Conservation (phyloP, 1,284 basidiomycete species). For the Microbotryomycetes sp. region DNA sequence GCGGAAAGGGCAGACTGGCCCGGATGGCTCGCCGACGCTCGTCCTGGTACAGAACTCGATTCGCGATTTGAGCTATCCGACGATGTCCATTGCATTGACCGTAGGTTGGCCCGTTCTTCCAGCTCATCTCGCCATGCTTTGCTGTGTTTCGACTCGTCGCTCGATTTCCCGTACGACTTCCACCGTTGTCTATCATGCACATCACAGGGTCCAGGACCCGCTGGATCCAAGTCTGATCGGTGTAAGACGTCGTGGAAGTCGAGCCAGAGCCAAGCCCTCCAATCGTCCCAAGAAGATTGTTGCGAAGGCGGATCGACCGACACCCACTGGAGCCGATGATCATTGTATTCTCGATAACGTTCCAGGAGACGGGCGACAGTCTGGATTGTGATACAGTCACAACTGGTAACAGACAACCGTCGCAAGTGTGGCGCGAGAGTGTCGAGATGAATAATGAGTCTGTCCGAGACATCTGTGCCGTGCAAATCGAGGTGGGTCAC, state of each 20-base stretch:
- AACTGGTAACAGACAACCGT: slow-evolving; percentile 13
- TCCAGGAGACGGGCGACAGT: slow-evolving; percentile 28
- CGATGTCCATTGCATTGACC: no score
- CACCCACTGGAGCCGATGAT: slow-evolving; percentile 11
- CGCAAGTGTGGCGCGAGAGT: slow-evolving; percentile 9
- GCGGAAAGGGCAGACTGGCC: no score
- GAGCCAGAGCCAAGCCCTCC: slow-evolving; percentile 20
- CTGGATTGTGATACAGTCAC: slow-evolving; percentile 6
- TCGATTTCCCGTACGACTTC: not conserved
- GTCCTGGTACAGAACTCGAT: no score
- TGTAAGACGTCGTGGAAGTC: slow-evolving; percentile 17
- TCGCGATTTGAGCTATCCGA: no score
- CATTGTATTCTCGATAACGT: not conserved
- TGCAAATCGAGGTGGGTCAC: slow-evolving; percentile 12
- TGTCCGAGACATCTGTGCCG: slow-evolving; percentile 13
- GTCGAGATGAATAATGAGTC: slow-evolving; percentile 12
- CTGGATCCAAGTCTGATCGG: slow-evolving; percentile 14
- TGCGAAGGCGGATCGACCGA: slow-evolving; percentile 3
- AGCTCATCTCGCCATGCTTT: no score
- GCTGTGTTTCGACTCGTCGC: not conserved
- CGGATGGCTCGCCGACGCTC: no score
- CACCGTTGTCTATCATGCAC: not conserved
- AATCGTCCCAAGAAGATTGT: not conserved
- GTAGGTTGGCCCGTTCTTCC: no score
- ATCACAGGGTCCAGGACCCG: slow-evolving; percentile 8